These are phyloP conservation scores for Cladophialophora psammophila DNA, from an alignment of 2,329 filamentous ascomycete genomes.

Conservation along the genomic window DNA sequence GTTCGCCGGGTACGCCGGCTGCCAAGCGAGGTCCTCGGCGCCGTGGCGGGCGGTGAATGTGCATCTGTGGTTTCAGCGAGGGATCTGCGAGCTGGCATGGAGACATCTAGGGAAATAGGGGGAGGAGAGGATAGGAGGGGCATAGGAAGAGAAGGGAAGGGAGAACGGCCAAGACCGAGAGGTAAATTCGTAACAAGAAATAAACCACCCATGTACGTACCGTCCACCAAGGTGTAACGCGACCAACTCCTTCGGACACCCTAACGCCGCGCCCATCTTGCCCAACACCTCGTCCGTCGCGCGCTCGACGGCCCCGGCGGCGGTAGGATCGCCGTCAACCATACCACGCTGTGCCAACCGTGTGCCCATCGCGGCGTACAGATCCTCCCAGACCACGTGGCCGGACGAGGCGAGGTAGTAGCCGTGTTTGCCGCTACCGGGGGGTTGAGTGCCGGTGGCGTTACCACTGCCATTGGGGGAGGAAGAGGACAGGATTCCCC, in stretches of 20 bases:
- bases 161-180: too few relatives aligned
- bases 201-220: conserved; percentile 49
- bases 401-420: conserved; percentile 62
- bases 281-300: conserved; percentile 44
- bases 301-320: conserved; percentile 43
- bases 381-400: conserved; percentile 58
- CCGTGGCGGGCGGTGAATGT: conserved; percentile 54
- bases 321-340: conserved; percentile 46
- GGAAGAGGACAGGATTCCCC: conserved; percentile 49
- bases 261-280: conserved; percentile 53
- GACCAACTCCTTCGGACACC: conserved; percentile 48
- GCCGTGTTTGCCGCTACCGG: conserved; percentile 53
- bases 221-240: conserved; percentile 53
- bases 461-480: too few relatives aligned
- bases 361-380: conserved; percentile 57
- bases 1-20: conserved; percentile 50
- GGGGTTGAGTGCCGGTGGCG: conserved; percentile 42
- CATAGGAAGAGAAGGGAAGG: neutral
- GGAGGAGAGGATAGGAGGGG: neutral
- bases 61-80: conserved; percentile 46
- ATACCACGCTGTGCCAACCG: conserved; percentile 51
- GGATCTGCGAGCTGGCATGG: conserved; percentile 1
- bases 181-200: neutral
- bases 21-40: conserved; percentile 55
- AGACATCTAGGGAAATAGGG: neutral